Evolutionary conservation across 345 rosid species (phyloP).

Genomic region (Rhizophora mangle): DNA sequence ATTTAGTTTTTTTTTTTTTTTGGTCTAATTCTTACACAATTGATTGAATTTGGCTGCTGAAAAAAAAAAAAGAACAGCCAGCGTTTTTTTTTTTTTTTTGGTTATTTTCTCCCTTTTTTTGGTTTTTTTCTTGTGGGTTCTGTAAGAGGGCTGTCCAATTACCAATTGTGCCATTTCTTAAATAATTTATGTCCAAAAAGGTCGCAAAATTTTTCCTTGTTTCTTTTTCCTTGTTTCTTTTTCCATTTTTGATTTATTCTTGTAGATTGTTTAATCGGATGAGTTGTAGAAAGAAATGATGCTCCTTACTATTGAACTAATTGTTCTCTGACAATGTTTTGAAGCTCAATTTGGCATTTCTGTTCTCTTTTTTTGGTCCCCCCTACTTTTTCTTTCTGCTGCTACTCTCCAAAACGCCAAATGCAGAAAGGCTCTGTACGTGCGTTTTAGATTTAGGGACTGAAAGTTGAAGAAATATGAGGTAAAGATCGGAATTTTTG

Average conservation of each 20-base stretch:
- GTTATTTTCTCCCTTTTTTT: not conserved
- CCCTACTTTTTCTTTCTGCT: not conserved
- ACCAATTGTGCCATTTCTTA: slow-evolving; percentile 19
- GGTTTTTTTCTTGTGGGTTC: not conserved
- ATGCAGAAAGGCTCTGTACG: not conserved
- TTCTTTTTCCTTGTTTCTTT: no score
- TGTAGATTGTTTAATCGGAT: not conserved
- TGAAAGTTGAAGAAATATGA: not conserved
- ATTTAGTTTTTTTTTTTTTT: not conserved
- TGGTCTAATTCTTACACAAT: slow-evolving; percentile 20
- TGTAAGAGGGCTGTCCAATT: slow-evolving; percentile 6
- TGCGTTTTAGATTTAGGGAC: not conserved
- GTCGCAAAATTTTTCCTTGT: not conserved
- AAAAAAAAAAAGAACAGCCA: slow-evolving; percentile 23
- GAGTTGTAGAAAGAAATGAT: not conserved
- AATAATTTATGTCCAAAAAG: slow-evolving; percentile 18
- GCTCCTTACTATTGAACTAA: not conserved
- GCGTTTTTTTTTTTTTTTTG: not conserved
- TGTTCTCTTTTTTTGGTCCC: no score
- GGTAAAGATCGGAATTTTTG: not conserved
- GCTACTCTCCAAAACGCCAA: not conserved
- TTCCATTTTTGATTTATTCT: no score
- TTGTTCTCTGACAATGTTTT: not conserved
- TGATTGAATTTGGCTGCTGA: slow-evolving; percentile 45
- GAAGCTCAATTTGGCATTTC: no score